Evolutionary conservation across 2,329 filamentous ascomycete species (phyloP), one percentile per base, ranked within the genome.

Genomic region (Sporothrix variecibatus): DNA sequence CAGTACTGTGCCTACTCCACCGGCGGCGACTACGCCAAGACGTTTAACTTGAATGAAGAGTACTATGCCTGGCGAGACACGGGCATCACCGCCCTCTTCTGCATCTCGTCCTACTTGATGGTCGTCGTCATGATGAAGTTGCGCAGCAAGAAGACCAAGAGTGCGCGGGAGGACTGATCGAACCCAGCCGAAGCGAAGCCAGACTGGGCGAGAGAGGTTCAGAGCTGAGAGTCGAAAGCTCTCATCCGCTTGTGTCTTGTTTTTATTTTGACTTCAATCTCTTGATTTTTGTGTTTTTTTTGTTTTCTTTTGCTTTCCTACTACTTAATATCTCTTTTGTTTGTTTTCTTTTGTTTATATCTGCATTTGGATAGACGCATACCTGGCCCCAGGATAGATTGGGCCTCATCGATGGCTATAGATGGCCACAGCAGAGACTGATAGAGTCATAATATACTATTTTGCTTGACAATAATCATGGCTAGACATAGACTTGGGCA

Each of bases 61-160:
- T 88, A 85, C 75, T 90, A 89, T 77, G 91, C 89, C 0, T 93
- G 91, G 91, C 85, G 91, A 68, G 85, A 93, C 70, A 75, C 88
- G 0, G 91, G 79, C 0, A 89, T 92, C 67, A 85, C 87, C 2
- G 87, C 86, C 1, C 81, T 89, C 5, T 91, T 91, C 76, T 86
- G 83, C 0, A 75, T 88, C 53, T 86, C 84, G 73, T 87, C 85
- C 0, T 92, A 91, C 72, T 79, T 79, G 0, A 62, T 86, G 69
- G 85, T 87, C 7, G 85, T 83, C 73, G 74, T 77, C 1, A 78
- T 86, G 72, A 86, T 86, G 85, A 86, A 86, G 80, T 80, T 86
- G 58, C 79, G 85, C 28, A 86, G 84, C 26, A 86, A 86, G 81
- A 81, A 82, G 8, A 84, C 84, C 1, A 86, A 86, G 81, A 85